A percentile compares a stretch with the other conserved stretches of the same genome.
These are phyloP conservation scores for Ogataea sp. DNA, from an alignment of 805 yeast species.

Conservation along the genomic window DNA sequence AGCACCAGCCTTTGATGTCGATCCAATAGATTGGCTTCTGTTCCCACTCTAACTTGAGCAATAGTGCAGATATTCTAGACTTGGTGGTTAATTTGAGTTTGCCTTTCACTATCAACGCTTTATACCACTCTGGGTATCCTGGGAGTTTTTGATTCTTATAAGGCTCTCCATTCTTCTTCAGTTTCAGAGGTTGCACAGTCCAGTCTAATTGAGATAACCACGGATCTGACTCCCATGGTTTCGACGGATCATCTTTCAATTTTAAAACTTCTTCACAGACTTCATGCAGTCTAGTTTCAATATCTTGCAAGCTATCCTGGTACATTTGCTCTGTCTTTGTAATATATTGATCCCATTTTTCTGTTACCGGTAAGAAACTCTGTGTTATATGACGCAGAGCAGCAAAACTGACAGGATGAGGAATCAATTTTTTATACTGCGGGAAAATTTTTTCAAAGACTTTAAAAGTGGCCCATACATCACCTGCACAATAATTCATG, in stretches of 20 bases:
- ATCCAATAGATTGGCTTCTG: conserved; percentile 78
- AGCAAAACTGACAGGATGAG: conserved; percentile 93
- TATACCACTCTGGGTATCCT: conserved; percentile 93
- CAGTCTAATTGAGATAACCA: conserved; percentile 92
- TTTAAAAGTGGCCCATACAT: conserved; percentile 66
- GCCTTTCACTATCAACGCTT: conserved; percentile 37
- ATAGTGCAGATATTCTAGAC: conserved; percentile 67
- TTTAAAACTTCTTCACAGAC: conserved; percentile 55
- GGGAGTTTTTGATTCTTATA: conserved; percentile 71
- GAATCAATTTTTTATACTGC: conserved; percentile 54
- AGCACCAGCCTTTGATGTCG: conserved; percentile 81
- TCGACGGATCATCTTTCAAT: conserved; percentile 32
- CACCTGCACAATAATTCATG: conserved; percentile 77
- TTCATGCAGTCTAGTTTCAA: conserved; percentile 47
- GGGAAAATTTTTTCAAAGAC: conserved; percentile 69
- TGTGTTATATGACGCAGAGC: conserved; percentile 71
- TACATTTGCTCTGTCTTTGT: conserved; percentile 58
- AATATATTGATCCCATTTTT: conserved; percentile 68
- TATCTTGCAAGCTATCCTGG: conserved; percentile 45
- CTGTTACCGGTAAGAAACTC: conserved; percentile 70
- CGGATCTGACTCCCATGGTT: conserved; percentile 53
- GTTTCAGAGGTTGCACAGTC: conserved; percentile 52
- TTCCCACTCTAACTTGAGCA: conserved; percentile 80
- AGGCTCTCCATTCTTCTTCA: conserved; percentile 64
- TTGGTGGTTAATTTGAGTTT: conserved; percentile 55